Conservation (phyloP, 2,329 filamentous ascomycete genomes). For the Parascedosporium putredinis region DNA sequence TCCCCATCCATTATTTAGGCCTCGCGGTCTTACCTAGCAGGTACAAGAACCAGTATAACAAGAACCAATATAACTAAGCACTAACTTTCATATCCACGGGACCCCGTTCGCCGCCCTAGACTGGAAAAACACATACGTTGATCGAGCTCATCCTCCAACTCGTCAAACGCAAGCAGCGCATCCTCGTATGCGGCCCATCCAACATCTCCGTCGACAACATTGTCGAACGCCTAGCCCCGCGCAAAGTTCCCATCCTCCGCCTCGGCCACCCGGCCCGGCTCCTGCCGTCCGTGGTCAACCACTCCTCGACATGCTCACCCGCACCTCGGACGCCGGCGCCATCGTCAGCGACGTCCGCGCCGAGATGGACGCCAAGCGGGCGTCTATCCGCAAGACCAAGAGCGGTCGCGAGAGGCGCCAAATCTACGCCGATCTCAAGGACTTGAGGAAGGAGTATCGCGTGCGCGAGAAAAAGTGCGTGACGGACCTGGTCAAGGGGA, state of each 20-base stretch:
- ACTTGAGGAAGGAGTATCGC: constrained; percentile 78
- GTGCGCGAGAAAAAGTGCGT: constrained; percentile 78
- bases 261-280: constrained; percentile 88
- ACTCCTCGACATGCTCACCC: constrained; percentile 88
- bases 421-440: constrained; percentile 78
- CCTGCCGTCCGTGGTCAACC: constrained; percentile 74
- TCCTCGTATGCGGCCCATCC: constrained; percentile 91
- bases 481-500: constrained; percentile 59
- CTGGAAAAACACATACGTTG: constrained; percentile 92
- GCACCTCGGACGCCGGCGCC: constrained; percentile 77
- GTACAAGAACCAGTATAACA: not conserved
- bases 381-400: constrained; percentile 76
- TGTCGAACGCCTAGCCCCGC: constrained; percentile 76
- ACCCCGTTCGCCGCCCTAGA: no score
- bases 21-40: not conserved
- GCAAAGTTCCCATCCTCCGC: constrained; percentile 77
- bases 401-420: constrained; percentile 67
- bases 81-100: no score
- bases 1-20: not conserved
- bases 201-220: constrained; percentile 99
- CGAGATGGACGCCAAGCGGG: constrained; percentile 89
- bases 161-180: constrained; percentile 57
- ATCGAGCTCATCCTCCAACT: constrained; percentile 94
- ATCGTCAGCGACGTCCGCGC: constrained; percentile 84
- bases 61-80: constrained; percentile 4